These are phyloP conservation scores for Symbiodinium pilosum DNA, from an alignment of 73 alveolate genomes.

Conservation along the genomic window DNA sequence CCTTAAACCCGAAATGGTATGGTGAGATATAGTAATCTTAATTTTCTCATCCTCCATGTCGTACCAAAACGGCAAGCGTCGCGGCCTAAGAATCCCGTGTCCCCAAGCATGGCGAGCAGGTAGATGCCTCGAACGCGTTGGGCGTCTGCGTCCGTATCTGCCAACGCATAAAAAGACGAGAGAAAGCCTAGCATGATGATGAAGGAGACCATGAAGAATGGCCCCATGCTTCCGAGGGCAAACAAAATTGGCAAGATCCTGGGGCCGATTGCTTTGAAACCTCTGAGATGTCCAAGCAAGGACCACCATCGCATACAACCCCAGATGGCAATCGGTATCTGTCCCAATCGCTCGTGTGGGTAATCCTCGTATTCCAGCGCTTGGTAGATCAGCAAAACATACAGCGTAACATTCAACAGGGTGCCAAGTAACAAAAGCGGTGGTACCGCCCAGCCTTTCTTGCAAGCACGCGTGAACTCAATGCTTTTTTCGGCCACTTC, in stretches of 20 bases:
- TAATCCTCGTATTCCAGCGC: not conserved
- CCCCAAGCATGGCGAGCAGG: not conserved
- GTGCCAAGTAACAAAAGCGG: not conserved
- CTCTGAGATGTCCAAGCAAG: not conserved
- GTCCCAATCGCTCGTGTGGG: not conserved
- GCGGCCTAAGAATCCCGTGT: too few relatives aligned
- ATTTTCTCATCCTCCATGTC: too few relatives aligned
- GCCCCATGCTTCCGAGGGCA: not conserved
- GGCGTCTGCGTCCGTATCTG: not conserved
- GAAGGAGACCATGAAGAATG: not conserved
- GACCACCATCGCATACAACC: not conserved
- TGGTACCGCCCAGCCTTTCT: not conserved
- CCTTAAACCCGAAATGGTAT: too few relatives aligned
- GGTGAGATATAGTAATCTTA: too few relatives aligned
- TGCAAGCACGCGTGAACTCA: not conserved
- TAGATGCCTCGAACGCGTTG: not conserved
- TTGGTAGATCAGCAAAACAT: not conserved
- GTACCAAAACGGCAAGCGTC: not conserved
- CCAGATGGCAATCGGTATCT: not conserved
- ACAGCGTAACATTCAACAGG: not conserved
- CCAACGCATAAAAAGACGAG: not conserved
- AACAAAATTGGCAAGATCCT: not conserved
- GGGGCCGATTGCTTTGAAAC: not conserved
- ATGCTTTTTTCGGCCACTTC: not conserved
- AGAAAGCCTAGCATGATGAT: not conserved